Evolutionary conservation across 768 basidiomycete genomes (phyloP), one percentile per base, ranked within the genome.

Genomic region (Stropharia rugosoannulata): DNA sequence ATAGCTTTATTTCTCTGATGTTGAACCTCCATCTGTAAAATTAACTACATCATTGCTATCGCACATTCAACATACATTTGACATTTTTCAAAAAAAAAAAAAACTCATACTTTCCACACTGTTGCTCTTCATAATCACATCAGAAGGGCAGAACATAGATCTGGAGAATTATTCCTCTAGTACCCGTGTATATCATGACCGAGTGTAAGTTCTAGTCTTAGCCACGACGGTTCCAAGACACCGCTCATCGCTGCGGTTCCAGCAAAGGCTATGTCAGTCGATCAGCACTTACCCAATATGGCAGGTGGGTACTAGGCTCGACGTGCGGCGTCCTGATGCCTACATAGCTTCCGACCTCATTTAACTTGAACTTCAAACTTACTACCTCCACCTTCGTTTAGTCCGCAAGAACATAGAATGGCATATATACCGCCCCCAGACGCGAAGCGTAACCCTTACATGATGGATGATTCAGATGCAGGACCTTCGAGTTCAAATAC

Each of bases 391-490:
- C 15, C n/a, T 18, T 37, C 29, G 15, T 18, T 37, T 19, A 11
- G 5, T 25, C 9, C 15, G 18, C 37, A 15, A 29, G 38, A 22
- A 18, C 19, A 27, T 15, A 32, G 7, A 32, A 56, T 56, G 55
- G 55, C 48, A 12, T 49, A 39, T 36, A 18, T 19, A 19, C 19
- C 47, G 13, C 18, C 35, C 16, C 5, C 39, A 4, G 48, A 56
- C 35, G 39, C 22, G 27, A 52, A 51, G 36, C 51, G 44, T 32
- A 40, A 44, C 27, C 56, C 50, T 25, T 52, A 47, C 41, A 50
- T 36, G 36, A 48, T 39, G 45, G 54, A 45, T 10, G 36, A 16
- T 43, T 22, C 40, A 18, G 36, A 44, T 40, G 18, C 44, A 12
- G 54, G 48, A 6, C 43, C 52, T 41, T 45, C 51, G 16, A 53